Evolutionary conservation across 768 basidiomycete species (phyloP), one percentile per base, ranked within the genome.

Genomic region (Hysterangium stoloniferum): DNA sequence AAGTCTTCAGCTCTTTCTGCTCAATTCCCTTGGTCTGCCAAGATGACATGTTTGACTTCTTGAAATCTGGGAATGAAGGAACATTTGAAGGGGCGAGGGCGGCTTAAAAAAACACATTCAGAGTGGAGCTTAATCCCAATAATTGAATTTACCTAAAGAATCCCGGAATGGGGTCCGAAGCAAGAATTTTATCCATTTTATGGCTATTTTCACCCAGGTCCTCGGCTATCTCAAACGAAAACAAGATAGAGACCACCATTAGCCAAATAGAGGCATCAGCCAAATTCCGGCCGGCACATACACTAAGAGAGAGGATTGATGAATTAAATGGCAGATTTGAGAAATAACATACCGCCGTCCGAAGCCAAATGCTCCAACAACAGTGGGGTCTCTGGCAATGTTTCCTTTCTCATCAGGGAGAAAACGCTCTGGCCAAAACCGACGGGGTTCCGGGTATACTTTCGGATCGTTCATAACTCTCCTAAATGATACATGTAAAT

Each of bases 381-480:
- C 63, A 6, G 70, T 65, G 0, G 75, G 75, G 52, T 76, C 71
- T 55, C 73, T 68, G 1, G 66, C 62, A 7, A 57, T 52, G 20
- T 65, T 63, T 4, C 55, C 62, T 25, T 60, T 46, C n/a, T 32
- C 25, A 33, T 45, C 52, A 4, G 59, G 56, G 6, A 74, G 45
- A 57, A 72, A 79, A 17, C 77, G 66, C 20, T 74, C 72, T 0
- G 78, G 78, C n/a, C 70, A 65, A 59, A 80, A 80, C 1, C 35
- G 54, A 40, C 71, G 67, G 1, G 78, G 77, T 27, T 74, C 67
- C 0, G 77, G 74, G 56, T 76, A 79, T 1, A 61, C 62, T 5
- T 67, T 60, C 2, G 70, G 69, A 58, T 83, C 73, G 40, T 75
- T 74, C 1, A 77, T 62, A 61, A 82, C 74, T n/a, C 62, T 64